phyloP scores from a whole-genome alignment of 768 basidiomycete species.

The Filobasidium floriforme region DNA sequence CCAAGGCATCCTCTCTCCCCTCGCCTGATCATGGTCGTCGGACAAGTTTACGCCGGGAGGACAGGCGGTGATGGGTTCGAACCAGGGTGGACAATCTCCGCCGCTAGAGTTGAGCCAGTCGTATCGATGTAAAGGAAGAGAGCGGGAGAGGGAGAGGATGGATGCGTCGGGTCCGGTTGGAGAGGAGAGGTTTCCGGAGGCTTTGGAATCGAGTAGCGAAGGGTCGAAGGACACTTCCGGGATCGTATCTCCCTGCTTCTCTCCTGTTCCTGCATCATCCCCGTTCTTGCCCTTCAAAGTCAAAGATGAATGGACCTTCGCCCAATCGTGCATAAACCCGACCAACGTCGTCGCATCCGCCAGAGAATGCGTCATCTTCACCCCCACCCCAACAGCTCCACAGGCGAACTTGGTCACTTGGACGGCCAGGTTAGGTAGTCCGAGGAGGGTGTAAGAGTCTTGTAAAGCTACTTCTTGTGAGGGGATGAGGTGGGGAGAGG shows the following conservation, averaged over 20 bases:
- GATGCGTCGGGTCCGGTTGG: neutral
- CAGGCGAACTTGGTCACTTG: slow-evolving; percentile 10
- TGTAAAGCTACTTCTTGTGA: slow-evolving; percentile 7
- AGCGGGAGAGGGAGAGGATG: neutral
- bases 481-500: neutral
- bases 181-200: slow-evolving; percentile 12
- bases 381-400: slow-evolving; percentile 1
- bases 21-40: neutral
- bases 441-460: neutral
- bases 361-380: slow-evolving; percentile 6
- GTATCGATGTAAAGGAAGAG: slow-evolving; percentile 16
- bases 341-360: slow-evolving; percentile 13
- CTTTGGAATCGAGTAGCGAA: slow-evolving; percentile 5
- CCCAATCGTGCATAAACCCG: slow-evolving; percentile 19
- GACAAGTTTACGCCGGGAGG: neutral
- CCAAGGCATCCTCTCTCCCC: slow-evolving; percentile 18
- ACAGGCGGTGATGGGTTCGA: neutral
- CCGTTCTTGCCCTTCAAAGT: too few relatives aligned
- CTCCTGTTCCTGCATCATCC: too few relatives aligned
- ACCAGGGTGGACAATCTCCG: slow-evolving; percentile 14
- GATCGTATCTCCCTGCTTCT: too few relatives aligned
- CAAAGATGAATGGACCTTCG: slow-evolving; percentile 5
- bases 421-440: slow-evolving; percentile 3
- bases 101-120: slow-evolving; percentile 14
- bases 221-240: slow-evolving; percentile 5